Conservation (phyloP, 306 rosid genomes). For the Pterocarpus macrocarpus region DNA sequence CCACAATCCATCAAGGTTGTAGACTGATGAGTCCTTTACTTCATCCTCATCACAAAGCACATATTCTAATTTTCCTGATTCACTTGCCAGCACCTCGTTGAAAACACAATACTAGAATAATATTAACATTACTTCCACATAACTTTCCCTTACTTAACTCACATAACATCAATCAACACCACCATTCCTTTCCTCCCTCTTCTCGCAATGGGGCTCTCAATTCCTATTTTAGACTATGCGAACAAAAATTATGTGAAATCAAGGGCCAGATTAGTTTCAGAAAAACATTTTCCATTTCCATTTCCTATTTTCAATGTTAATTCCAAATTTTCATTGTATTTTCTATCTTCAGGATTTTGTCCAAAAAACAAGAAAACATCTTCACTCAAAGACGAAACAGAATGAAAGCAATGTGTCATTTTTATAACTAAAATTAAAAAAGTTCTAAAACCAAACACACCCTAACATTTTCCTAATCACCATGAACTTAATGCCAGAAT, state of each 20-base stretch:
- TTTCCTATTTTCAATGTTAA: not conserved
- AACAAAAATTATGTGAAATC: not conserved
- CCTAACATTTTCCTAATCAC: constrained; percentile 2
- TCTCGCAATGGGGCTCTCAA: not conserved
- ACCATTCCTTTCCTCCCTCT: not conserved
- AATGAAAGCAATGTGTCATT: too few relatives aligned
- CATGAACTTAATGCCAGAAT: constrained; percentile 27
- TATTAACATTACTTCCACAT: not conserved
- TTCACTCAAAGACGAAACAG: not conserved
- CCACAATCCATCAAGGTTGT: constrained; percentile 29
- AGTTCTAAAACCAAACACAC: not conserved
- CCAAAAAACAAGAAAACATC: too few relatives aligned
- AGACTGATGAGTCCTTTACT: constrained; percentile 14
- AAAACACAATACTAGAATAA: not conserved
- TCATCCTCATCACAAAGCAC: constrained; percentile 32
- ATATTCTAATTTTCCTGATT: not conserved
- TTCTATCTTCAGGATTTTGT: too few relatives aligned
- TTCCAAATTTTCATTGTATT: not conserved
- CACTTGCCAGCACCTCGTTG: constrained; percentile 10
- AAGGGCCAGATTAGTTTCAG: not conserved
- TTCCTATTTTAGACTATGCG: not conserved
- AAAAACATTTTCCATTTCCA: not conserved
- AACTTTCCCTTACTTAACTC: not conserved
- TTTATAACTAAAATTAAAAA: too few relatives aligned
- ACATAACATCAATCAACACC: constrained; percentile 1